Conservation (phyloP, 2,329 filamentous ascomycete species). For the Alternaria brassicae region DNA sequence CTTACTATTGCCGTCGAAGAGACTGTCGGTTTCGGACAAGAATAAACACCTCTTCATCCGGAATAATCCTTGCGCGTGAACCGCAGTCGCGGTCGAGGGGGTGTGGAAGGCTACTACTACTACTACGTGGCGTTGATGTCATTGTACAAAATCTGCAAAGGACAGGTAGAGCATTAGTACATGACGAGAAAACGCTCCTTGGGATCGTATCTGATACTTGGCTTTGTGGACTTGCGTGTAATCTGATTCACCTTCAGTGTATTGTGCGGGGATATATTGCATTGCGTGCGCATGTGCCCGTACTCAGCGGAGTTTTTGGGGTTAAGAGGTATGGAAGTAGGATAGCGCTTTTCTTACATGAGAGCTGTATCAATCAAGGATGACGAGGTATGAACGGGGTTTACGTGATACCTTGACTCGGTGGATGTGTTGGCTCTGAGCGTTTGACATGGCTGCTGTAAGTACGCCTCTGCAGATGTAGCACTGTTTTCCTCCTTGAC, state of each 20-base stretch:
- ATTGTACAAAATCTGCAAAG: constrained; percentile 16
- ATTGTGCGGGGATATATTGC: constrained; percentile 16
- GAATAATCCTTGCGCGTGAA: neutral
- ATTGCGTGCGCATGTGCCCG: constrained; percentile 15
- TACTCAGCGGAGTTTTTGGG: constrained; percentile 11
- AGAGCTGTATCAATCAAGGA: constrained; percentile 10
- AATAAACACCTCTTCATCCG: constrained; percentile 59
- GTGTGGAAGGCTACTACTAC: constrained; percentile 8
- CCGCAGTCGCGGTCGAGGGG: neutral
- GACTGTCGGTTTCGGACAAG: constrained; percentile 98
- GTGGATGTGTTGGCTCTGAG: neutral
- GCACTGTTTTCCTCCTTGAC: neutral
- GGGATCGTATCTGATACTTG: constrained; percentile 11
- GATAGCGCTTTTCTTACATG: constrained; percentile 13
- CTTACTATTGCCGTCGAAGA: constrained; percentile 97
- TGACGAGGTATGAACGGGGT: neutral
- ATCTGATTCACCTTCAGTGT: constrained; percentile 11
- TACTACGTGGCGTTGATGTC: constrained; percentile 11
- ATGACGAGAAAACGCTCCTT: constrained; percentile 8
- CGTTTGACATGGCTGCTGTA: neutral
- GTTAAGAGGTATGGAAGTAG: constrained; percentile 8
- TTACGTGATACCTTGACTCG: neutral
- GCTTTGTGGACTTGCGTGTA: constrained; percentile 7
- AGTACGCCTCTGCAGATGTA: neutral
- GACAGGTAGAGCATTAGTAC: constrained; percentile 1